Base-by-base conservation (phyloP, 148 eudicot species). In the Arctostaphylos glauca region DNA sequence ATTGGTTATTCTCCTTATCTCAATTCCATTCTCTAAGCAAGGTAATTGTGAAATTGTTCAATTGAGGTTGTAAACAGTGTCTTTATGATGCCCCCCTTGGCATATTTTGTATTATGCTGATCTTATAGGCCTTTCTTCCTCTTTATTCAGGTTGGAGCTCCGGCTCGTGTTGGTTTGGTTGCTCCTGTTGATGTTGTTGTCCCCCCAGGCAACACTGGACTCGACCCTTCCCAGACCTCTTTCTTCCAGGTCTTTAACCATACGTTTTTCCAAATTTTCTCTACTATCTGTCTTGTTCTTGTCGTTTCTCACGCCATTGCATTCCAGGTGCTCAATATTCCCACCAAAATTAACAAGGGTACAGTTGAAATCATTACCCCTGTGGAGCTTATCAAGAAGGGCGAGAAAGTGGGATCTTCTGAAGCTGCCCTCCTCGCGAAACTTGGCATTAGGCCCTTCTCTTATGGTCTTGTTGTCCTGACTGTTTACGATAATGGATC, bases 161-260 rank as follows among this genome's bases (percentile, higher is more conserved):
- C 91, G 64, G 90, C 91, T 80, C 90, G 90, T 82, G 92, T 89
- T 78, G 92, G 92, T 77, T 79, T 89, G 78, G 81, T 89, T 5
- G 92, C 92, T 74, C 92, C 92, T 1, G 68, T 86, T 62, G 90
- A 89, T 81, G 92, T 89, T 13, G 85, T 87, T 38, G 92, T 89
- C 83, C 90, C 90, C 16, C 92, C 92, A 52, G 92, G 92, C 15
- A 89, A 89, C 85, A 89, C 92, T 64, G 92, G 92, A 6, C 92
- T 89, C 9, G 90, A 89, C 76, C 92, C 92, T 15, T 89, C 92
- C 7, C 92, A 89, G 81, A 89, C 92, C 12, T 87, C 90, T 75
- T 89, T 89, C 82, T 89, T 89, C 85, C 92, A 89, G 90, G 90
- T 88, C 38, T 43, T 13, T 23, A 71, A 9, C 13, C 59, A 9